Evolutionary conservation across 208 protist species (phyloP), one percentile per base, ranked within the genome.

Genomic region (Blechomonas ayalai): DNA sequence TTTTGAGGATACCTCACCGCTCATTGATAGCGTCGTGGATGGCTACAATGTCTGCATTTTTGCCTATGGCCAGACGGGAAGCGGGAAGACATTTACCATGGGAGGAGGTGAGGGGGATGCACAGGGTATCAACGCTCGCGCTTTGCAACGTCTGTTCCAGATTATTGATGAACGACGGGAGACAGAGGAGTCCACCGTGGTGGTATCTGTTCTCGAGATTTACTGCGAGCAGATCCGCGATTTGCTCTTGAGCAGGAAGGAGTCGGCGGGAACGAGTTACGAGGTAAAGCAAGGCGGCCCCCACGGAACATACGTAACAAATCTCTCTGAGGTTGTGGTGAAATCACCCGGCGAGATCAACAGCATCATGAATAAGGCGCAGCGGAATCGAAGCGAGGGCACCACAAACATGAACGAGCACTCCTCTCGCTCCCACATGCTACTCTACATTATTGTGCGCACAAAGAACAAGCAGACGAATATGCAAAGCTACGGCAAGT

Each of bases 41-140:
- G 90, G 90, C 39, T 96, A 89, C 69, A 96, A 96, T 64, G 90
- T 95, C 28, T 95, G 83, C 64, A 92, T 96, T 37, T 96, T 96
- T 69, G 90, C 90, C 16, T 96, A 96, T 65, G 90, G 90, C 33
- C 87, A 95, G 55, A 96, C 90, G 7, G 90, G 90, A 28, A 89
- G 72, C 55, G 90, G 90, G 18, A 96, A 96, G 50, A 92, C 83
- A 18, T 90, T 65, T 50, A 94, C 89, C 24, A 95, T 95, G 88
- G 68, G 71, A 36, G 88, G 88, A n/a, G 64, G 59, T 7, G 65
- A 79, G 13, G 73, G 63, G 16, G 79, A 91, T 25, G 35, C 52
- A 28, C 87, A 83, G 54, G 88, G 88, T 31, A 92, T 95, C 67
- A 95, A 95, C 66, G 68, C 70, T 4, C 81, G 88, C 34, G 88